Evolutionary conservation across 495 filamentous ascomycete genomes (phyloP).

Genomic region (Mycothermus thermophilus): DNA sequence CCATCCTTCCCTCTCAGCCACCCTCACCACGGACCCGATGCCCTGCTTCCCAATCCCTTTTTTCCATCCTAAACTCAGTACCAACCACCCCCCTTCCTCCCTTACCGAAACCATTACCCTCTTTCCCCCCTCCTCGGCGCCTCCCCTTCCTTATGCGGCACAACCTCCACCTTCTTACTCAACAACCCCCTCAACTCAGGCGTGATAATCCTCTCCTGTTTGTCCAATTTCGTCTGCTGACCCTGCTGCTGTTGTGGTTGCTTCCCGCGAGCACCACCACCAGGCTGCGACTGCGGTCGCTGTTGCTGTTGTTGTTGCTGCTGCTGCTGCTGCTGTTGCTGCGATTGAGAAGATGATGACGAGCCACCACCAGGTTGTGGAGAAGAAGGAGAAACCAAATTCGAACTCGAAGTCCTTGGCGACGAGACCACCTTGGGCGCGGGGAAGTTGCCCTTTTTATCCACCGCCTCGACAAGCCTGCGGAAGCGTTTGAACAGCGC

Average conservation of each 20-base stretch:
- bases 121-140: slow-evolving; percentile 25
- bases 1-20: too few relatives aligned
- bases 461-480: slow-evolving; percentile 71
- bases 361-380: background rate
- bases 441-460: slow-evolving; percentile 73
- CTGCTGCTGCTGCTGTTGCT: too few relatives aligned
- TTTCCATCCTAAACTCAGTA: background rate
- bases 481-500: slow-evolving; percentile 78
- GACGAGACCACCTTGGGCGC: slow-evolving; percentile 27
- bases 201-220: slow-evolving; percentile 53
- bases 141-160: slow-evolving; percentile 41
- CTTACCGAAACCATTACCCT: slow-evolving; percentile 9
- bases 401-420: slow-evolving; percentile 8
- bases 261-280: background rate
- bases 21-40: too few relatives aligned
- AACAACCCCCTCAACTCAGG: slow-evolving; percentile 66
- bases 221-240: slow-evolving; percentile 19
- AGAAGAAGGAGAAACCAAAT: too few relatives aligned
- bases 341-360: too few relatives aligned
- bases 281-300: too few relatives aligned
- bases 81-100: background rate
- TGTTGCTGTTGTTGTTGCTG: background rate
- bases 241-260: background rate
- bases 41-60: too few relatives aligned
- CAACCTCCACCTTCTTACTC: slow-evolving; percentile 52